These are phyloP conservation scores for Chimonanthus salicifolius DNA, from an alignment of 164 flowering plant genomes.

Conservation along the genomic window DNA sequence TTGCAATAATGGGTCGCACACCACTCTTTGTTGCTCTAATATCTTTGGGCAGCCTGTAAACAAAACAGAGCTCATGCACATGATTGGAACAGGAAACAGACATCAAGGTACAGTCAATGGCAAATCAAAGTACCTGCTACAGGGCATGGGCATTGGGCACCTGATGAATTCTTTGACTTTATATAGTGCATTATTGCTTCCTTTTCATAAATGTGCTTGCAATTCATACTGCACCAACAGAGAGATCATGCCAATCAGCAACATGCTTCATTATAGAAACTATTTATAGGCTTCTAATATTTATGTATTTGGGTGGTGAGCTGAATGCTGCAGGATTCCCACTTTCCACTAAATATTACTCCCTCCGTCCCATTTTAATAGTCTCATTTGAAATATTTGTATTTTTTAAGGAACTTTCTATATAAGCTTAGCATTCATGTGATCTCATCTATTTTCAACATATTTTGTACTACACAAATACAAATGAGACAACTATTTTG, in stretches of 20 bases:
- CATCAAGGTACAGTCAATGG: neutral
- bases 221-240: slow-evolving; percentile 52
- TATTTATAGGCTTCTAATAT: too few relatives aligned
- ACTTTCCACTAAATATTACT: too few relatives aligned
- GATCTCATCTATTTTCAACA: too few relatives aligned
- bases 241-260: neutral
- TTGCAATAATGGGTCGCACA: slow-evolving; percentile 56
- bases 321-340: too few relatives aligned
- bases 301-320: too few relatives aligned
- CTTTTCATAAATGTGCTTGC: slow-evolving; percentile 93
- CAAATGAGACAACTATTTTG: too few relatives aligned
- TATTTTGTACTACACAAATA: too few relatives aligned
- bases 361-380: too few relatives aligned
- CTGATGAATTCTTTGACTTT: slow-evolving; percentile 20
- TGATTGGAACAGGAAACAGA: neutral
- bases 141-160: slow-evolving; percentile 69
- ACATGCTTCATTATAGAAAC: too few relatives aligned
- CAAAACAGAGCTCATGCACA: neutral
- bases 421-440: too few relatives aligned
- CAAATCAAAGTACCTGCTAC: slow-evolving; percentile 54
- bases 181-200: slow-evolving; percentile 50
- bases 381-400: too few relatives aligned
- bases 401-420: too few relatives aligned
- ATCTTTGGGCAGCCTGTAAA: slow-evolving; percentile 64
- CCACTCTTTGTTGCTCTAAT: slow-evolving; percentile 41